These are phyloP conservation scores for Salix arbutifolia DNA, from an alignment of 345 rosid genomes.

Conservation along the genomic window DNA sequence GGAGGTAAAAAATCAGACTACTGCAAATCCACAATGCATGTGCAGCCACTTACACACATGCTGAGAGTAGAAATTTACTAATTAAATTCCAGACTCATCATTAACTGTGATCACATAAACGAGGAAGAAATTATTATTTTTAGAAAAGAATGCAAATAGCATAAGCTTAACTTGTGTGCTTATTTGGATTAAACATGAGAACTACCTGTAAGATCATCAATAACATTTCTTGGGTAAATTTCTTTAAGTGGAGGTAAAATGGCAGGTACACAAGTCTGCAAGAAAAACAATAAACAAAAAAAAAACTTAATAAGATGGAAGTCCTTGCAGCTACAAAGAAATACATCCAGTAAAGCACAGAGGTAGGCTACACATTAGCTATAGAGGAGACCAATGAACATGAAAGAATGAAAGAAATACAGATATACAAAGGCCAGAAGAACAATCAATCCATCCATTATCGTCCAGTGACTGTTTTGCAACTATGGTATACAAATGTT, in stretches of 20 bases:
- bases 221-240: constrained; percentile 65
- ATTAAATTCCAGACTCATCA: too few relatives aligned
- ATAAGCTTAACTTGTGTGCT: background rate
- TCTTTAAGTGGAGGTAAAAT: constrained; percentile 76
- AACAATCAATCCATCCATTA: background rate
- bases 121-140: too few relatives aligned
- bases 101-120: too few relatives aligned
- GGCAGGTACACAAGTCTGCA: constrained; percentile 84
- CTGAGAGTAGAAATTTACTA: too few relatives aligned
- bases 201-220: constrained; percentile 70
- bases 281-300: constrained; percentile 4
- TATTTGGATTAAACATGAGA: background rate
- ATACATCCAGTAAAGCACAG: background rate
- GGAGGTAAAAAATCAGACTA: too few relatives aligned
- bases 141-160: too few relatives aligned
- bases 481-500: too few relatives aligned
- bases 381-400: background rate
- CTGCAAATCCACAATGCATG: too few relatives aligned
- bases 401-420: background rate
- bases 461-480: too few relatives aligned
- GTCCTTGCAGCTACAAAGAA: background rate
- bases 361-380: too few relatives aligned
- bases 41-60: too few relatives aligned
- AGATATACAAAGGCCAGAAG: background rate
- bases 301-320: background rate